These are phyloP conservation scores for Iris macrosiphon DNA, from an alignment of 106 monocot genomes.

Conservation along the genomic window DNA sequence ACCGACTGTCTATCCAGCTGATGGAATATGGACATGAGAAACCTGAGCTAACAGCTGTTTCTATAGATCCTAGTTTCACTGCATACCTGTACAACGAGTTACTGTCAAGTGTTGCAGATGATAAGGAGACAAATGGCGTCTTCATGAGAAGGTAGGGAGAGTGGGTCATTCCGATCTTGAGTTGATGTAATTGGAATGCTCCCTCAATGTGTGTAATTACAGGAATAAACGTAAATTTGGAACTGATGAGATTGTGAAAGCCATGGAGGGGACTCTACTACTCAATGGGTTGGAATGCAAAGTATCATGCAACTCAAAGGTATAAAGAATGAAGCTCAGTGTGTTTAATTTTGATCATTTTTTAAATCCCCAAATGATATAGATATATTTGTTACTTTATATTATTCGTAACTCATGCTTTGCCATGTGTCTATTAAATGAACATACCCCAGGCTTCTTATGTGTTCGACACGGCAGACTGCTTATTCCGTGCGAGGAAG, in stretches of 20 bases:
- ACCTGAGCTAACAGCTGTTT: conserved; percentile 56
- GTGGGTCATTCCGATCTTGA: neutral
- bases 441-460: conserved; percentile 50
- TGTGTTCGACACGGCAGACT: conserved; percentile 72
- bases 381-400: too few relatives aligned
- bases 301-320: conserved; percentile 83
- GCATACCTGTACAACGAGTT: conserved; percentile 64
- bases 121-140: conserved; percentile 23
- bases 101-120: conserved; percentile 29
- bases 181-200: neutral
- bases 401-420: too few relatives aligned
- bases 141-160: conserved; percentile 32
- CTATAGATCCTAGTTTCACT: conserved; percentile 65
- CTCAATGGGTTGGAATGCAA: conserved; percentile 85
- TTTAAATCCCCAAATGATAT: too few relatives aligned
- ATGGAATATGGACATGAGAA: conserved; percentile 70
- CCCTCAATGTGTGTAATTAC: neutral
- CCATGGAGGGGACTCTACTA: conserved; percentile 41
- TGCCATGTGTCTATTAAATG: too few relatives aligned
- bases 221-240: conserved; percentile 64
- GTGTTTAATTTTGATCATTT: too few relatives aligned
- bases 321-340: conserved; percentile 14
- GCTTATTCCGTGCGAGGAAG: conserved; percentile 38
- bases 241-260: conserved; percentile 47
- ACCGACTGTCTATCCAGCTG: conserved; percentile 54